Base-by-base conservation (phyloP, 169 alveolate species). In the Cryptosporidium ubiquitum region DNA sequence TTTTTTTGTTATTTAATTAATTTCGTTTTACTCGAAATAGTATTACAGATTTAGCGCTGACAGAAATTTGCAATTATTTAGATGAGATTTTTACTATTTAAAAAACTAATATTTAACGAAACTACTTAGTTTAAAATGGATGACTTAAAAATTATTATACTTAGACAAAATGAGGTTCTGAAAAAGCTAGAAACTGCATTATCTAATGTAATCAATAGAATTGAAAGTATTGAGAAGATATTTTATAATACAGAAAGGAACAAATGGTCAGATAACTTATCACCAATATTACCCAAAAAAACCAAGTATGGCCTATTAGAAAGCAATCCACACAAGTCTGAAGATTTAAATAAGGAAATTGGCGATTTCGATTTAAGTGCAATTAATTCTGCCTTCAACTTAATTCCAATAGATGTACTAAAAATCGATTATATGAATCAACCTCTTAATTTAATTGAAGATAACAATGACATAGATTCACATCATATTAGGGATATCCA, bases 151-250 rank as follows among this genome's bases (percentile, higher is more conserved):
- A 33, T 20, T 4, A 33, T 64, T 16, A 29, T 79, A 33, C 26
- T n/a, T 7, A 79, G 68, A 57, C 89, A 79, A 79, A 64, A 64
- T 20, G 75, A 79, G 26, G 52, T 58, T 37, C 26, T 79, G 33
- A 64, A 66, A 64, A 64, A 52, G 26, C 35, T 79, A 18, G 89
- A 79, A 47, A n/a, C 35, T 40, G 68, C 60, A 18, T 44, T 79
- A 23, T 40, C 58, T 1, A 66, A 61, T 39, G 89, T 68, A 37
- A 79, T 79, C 40, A 79, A 44, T n/a, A 58, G 89, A 39, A 79
- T 79, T 40, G 89, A 79, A 40, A 47, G 20, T 1, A 79, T 79
- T 40, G 89, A 79, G 40, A 79, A 44, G 55, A 1, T 61, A 12
- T 79, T 23, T n/a, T 33, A n/a, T 33, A 55, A 66, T 23, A 14